Base-by-base conservation (phyloP, 352 stramenopile genomes). In the Halophytophthora polymorphica region DNA sequence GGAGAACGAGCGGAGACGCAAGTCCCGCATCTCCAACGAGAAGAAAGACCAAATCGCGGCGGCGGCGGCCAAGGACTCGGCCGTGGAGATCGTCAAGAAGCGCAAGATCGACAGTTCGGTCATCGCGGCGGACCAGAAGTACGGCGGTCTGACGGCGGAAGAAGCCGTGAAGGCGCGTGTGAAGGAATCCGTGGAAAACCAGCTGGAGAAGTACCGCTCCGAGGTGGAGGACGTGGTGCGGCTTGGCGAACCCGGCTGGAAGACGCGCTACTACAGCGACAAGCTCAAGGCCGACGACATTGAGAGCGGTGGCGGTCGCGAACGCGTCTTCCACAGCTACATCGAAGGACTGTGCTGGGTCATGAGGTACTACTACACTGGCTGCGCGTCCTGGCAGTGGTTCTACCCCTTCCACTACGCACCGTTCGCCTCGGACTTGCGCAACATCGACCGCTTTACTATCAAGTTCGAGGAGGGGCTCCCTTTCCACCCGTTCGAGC, bases 341-440 rank as follows among this genome's bases (percentile, higher is more conserved):
- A 97, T 99, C 46, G 96, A 99, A 78, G 97, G 97, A 29, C 68
- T 99, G 11, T 96, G 97, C 68, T 99, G 98, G 98, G 98, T 98
- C 63, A 91, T 99, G 66, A 89, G 92, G 21, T 99, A 99, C 76
- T 99, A 99, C 69, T 99, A 99, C 71, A 89, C 86, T 45, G 98
- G 97, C 1, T 99, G 97, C 67, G 96, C 97, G 41, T 98, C 90
- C 50, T 99, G 98, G 98, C 86, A 96, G 38, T 99, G 98, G 98
- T 99, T 98, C 66, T 99, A 98, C 69, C 98, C 97, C 2, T 99
- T 98, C 71, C 97, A 99, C 69, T 99, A 99, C 74, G 95, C 96
- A 0, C 94, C 94, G 2, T 94, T 98, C 38, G 84, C 95, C 19
- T 96, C 83, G 0, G 94, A 98, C 61, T 69, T 98, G 58, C 88